A percentile compares a stretch with the other conserved stretches of the same genome.
These are phyloP conservation scores for Pelagomonas calceolata DNA, from an alignment of 108 stramenopile species.

Conservation along the genomic window DNA sequence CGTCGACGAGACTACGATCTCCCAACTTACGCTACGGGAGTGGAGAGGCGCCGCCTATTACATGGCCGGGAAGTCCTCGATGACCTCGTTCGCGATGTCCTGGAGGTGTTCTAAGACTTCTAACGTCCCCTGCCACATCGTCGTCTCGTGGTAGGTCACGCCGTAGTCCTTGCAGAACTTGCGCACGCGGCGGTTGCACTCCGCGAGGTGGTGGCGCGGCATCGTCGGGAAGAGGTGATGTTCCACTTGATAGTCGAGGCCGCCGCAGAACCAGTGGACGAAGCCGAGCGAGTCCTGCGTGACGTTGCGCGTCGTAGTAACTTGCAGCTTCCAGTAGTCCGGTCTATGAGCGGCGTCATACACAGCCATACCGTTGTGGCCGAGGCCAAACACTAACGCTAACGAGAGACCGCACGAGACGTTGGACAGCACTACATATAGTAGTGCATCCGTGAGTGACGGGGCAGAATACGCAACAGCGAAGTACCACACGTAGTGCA, in stretches of 20 bases:
- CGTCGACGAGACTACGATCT: too few relatives aligned
- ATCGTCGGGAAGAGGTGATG: conserved; percentile 97
- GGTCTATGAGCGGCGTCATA: conserved; percentile 88
- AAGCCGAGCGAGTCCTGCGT: conserved; percentile 80
- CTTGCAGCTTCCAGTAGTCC: conserved; percentile 97
- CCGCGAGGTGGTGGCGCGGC: conserved; percentile 82
- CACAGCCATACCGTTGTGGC: conserved; percentile 98
- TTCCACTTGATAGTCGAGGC: conserved; percentile 96
- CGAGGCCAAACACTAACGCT: conserved; percentile 93
- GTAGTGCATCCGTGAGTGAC: conserved; percentile 44
- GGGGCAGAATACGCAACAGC: conserved; percentile 59
- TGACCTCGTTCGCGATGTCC: conserved; percentile 61
- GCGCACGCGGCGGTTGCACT: conserved; percentile 74
- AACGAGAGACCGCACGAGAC: conserved; percentile 80
- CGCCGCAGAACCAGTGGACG: conserved; percentile 97
- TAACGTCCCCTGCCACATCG: conserved; percentile 57
- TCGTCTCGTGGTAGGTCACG: conserved; percentile 80
- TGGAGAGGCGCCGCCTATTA: too few relatives aligned
- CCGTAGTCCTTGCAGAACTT: conserved; percentile 94
- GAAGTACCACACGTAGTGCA: conserved; percentile 71
- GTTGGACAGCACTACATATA: conserved; percentile 50
- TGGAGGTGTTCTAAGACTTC: conserved; percentile 67
- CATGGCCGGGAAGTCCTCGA: conserved; percentile 78
- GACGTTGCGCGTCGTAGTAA: conserved; percentile 95
- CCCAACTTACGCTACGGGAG: too few relatives aligned